A percentile compares a stretch with the other conserved stretches of the same genome.
Conservation (phyloP, 2,329 filamentous ascomycete genomes). For the Fusarium buxicola region DNA sequence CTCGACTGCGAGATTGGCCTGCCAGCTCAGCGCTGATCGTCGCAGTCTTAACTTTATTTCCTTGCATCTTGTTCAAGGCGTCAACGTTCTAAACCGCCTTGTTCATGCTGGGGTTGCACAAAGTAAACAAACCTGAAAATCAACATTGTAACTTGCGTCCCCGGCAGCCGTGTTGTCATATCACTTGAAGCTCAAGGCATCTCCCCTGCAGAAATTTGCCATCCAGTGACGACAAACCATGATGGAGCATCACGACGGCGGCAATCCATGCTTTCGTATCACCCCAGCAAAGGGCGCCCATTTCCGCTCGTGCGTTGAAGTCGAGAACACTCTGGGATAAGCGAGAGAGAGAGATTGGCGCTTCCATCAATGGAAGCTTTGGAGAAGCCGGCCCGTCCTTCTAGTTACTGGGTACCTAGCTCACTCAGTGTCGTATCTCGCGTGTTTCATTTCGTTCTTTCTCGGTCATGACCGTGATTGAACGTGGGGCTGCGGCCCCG, state of each 20-base stretch:
- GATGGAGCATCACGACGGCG: neutral
- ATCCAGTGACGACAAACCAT: neutral
- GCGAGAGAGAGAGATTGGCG: no score
- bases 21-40: constrained; percentile 36
- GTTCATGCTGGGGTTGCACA: neutral
- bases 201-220: constrained; percentile 9
- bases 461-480: constrained; percentile 42
- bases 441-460: constrained; percentile 17
- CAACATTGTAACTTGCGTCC: constrained; percentile 13
- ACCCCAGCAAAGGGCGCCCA: no score
- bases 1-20: constrained; percentile 3
- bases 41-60: constrained; percentile 23
- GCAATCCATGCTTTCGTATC: constrained; percentile 17
- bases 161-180: constrained; percentile 12
- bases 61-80: constrained; percentile 25
- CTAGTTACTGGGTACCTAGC: neutral
- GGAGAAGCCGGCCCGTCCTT: constrained; percentile 27
- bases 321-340: no score
- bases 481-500: constrained; percentile 16
- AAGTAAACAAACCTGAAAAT: constrained; percentile 18
- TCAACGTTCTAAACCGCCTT: constrained; percentile 1
- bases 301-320: no score
- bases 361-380: constrained; percentile 25
- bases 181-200: constrained; percentile 22
- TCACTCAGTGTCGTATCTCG: constrained; percentile 10